Conservation (phyloP, 345 rosid genomes). For the Lumnitzera racemosa region DNA sequence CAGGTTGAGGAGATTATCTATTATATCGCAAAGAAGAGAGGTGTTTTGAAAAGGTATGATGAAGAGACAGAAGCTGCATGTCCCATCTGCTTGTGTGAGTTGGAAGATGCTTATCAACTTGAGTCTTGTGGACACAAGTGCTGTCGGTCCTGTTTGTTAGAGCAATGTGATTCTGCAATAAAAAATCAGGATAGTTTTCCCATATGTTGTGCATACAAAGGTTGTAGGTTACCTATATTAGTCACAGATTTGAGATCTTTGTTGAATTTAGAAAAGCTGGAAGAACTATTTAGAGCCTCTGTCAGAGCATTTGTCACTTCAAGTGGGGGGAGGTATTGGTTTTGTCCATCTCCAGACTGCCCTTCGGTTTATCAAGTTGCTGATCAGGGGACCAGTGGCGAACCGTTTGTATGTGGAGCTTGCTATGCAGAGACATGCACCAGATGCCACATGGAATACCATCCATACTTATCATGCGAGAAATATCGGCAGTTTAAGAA, state of each 20-base stretch:
- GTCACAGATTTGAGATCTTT: conserved; percentile 56
- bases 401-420: conserved; percentile 68
- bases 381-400: conserved; percentile 19
- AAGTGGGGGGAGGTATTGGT: conserved; percentile 52
- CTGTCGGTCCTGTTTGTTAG: conserved; percentile 69
- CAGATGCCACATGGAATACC: conserved; percentile 69
- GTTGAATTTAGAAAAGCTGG: conserved; percentile 53
- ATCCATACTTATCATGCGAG: conserved; percentile 64
- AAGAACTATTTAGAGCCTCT: conserved; percentile 77
- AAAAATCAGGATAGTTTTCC: conserved; percentile 68
- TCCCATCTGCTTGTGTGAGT: conserved; percentile 78
- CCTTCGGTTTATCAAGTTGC: conserved; percentile 63
- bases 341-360: conserved; percentile 90
- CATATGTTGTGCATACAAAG: conserved; percentile 36
- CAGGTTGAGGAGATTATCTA: conserved; percentile 51
- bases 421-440: conserved; percentile 70
- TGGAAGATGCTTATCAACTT: conserved; percentile 70
- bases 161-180: conserved; percentile 67
- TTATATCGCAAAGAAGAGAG: conserved; percentile 35
- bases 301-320: conserved; percentile 55
- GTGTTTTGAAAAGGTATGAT: conserved; percentile 12
- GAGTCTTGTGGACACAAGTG: conserved; percentile 67
- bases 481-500: conserved; percentile 59
- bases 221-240: conserved; percentile 43
- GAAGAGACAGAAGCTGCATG: conserved; percentile 30